Evolutionary conservation across 1,284 basidiomycete species (phyloP), one percentile per base, ranked within the genome.

Genomic region (Boletus smithii): DNA sequence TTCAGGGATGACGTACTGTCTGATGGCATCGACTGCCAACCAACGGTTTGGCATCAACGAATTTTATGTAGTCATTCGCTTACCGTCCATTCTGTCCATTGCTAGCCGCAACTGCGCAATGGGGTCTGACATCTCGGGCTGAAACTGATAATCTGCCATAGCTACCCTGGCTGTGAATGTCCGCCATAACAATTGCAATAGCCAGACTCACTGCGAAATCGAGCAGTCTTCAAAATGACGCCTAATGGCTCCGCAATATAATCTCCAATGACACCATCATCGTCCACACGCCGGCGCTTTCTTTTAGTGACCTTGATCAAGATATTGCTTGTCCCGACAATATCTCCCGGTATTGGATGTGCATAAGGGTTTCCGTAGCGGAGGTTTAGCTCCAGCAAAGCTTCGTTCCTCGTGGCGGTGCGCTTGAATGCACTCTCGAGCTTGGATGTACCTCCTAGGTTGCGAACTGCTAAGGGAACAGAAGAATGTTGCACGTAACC

Each of bases 101-200:
- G 88, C 80, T 10, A 74, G 58, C 3, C 88, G 81, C 44, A 97
- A 68, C 49, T 81, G 71, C 2, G 82, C 69, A 3, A 91, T 71
- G 3, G 84, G 81, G 59, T 94, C 89, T 18, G 80, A 68, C 59
- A 75, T 72, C 47, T 85, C 73, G 1, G 91, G 89, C 47, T 84
- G 79, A 66, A 82, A 95, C 67, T 95, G 92, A 62, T 83, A 95
- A 64, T 97, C 93, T 34, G 85, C 90, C 88, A 95, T 91, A 50
- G 83, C 93, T 97, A 45, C 44, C 39, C 51, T 38, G 10, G n/a
- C 23, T 31, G 38, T 60, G 40, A 51, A 38, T 9, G 33, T 26
- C 16, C 9, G 6, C 16, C 29, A 30, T 20, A 6, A 37, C 4
- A 22, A 27, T 16, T 16, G 14, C 16, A 42, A 31, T 18, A 18